Percentiles rank a stretch among this genome's conserved stretches.
Evolutionary conservation across 176 grass and related monocot genomes (phyloP).

Genomic region (Aegilops bicornis): DNA sequence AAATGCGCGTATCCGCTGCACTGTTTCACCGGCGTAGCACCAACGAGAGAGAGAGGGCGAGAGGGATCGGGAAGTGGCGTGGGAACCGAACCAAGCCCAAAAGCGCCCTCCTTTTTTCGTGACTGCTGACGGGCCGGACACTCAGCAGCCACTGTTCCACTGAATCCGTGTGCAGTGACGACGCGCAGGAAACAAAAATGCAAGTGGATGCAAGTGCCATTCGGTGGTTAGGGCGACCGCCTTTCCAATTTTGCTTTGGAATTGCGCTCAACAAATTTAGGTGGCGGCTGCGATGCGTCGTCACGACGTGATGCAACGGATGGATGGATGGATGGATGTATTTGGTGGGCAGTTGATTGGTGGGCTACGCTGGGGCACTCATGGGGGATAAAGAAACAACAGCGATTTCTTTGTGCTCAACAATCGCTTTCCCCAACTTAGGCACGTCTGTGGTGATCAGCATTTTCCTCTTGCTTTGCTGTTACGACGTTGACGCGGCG

Average conservation of each 20-base stretch:
- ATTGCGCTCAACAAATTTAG: slow-evolving; percentile 15
- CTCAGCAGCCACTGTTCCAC: slow-evolving; percentile 7
- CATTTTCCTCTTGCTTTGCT: background rate
- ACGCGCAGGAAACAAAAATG: background rate
- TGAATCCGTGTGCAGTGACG: slow-evolving; percentile 13
- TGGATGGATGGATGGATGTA: background rate
- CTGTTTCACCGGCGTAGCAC: too few relatives aligned
- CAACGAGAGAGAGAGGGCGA: too few relatives aligned
- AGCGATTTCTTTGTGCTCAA: slow-evolving; percentile 24
- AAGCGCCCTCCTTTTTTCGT: background rate
- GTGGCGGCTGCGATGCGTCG: slow-evolving; percentile 33
- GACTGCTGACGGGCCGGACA: slow-evolving; percentile 15
- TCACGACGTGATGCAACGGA: slow-evolving; percentile 27
- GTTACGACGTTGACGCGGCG: background rate
- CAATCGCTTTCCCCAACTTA: slow-evolving; percentile 37
- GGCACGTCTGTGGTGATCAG: background rate
- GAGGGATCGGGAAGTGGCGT: slow-evolving; percentile 1
- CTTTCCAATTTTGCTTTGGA: too few relatives aligned
- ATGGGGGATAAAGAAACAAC: background rate
- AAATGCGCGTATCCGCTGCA: background rate
- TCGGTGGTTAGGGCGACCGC: background rate
- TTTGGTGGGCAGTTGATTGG: slow-evolving; percentile 23
- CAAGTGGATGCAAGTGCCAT: background rate
- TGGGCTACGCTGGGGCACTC: background rate
- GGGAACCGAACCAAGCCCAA: slow-evolving; percentile 10